phyloP scores from a whole-genome alignment of 148 eudicot species.

The Limonium bicolor region DNA sequence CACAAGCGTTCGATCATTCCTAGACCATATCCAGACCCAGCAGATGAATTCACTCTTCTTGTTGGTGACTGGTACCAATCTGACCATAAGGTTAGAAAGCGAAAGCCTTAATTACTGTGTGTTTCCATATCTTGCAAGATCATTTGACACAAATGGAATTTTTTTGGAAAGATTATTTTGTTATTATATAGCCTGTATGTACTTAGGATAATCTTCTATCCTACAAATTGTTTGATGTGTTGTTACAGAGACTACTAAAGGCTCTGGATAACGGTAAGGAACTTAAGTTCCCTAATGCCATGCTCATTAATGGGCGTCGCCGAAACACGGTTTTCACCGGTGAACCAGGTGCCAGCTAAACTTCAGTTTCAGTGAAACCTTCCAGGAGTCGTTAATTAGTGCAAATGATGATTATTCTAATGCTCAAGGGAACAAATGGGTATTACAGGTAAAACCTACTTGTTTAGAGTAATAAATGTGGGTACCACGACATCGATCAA shows the following conservation, averaged over 20 bases:
- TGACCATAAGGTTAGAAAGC: slow-evolving; percentile 44
- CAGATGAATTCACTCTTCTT: slow-evolving; percentile 29
- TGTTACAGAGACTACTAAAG: slow-evolving; percentile 23
- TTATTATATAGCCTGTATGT: not conserved
- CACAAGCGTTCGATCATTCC: slow-evolving; percentile 32
- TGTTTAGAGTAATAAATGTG: slow-evolving; percentile 58
- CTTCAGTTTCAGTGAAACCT: not conserved
- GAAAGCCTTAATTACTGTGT: too few species aligned
- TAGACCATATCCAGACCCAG: slow-evolving; percentile 41
- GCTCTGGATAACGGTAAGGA: slow-evolving; percentile 28
- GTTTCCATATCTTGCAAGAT: too few species aligned
- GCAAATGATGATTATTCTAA: not conserved
- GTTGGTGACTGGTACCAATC: slow-evolving; percentile 60
- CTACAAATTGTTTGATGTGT: not conserved
- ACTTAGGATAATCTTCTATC: not conserved
- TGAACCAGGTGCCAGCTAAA: slow-evolving; percentile 16
- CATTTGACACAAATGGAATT: not conserved
- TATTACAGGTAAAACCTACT: slow-evolving; percentile 28
- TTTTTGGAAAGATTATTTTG: not conserved
- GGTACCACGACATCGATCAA: slow-evolving; percentile 44
- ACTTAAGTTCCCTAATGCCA: slow-evolving; percentile 37
- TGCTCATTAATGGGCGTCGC: slow-evolving; percentile 54
- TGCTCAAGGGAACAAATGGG: too few species aligned
- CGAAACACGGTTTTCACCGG: slow-evolving; percentile 16
- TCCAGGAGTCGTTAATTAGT: not conserved